Base-by-base conservation (phyloP, 1,284 basidiomycete species). In the Rhodotorula sp. region DNA sequence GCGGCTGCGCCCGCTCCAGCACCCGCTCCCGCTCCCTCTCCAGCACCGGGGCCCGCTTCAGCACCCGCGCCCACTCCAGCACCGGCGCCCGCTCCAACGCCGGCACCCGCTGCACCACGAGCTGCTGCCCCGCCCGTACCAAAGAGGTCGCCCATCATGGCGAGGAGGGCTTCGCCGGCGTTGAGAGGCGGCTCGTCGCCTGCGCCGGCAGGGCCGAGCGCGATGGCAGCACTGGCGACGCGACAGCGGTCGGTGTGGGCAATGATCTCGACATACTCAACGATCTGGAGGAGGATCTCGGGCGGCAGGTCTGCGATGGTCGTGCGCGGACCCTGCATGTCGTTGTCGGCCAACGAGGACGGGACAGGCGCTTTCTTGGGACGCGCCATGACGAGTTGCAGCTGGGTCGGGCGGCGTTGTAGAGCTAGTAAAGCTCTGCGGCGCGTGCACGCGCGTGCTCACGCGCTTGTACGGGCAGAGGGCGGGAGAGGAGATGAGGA, bases 221-320 rank as follows among this genome's bases (percentile, higher is more conserved):
- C 39, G 21, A 39, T 1, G 1, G 27, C n/a, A 10, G 32, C 59
- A 19, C 27, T 48, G 3, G 27, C 46, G 22, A n/a, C 22, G 3
- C 53, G 32, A 32, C 46, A 55, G 22, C 36, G 50, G 7, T 57
- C 39, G 13, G 5, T 22, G 15, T 19, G 1, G 13, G 29, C 15
- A 50, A 57, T 51, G 25, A 32, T 29, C n/a, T 69, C 69, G 44
- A 75, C 64, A 4, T 61, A 9, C 21, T 71, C 69, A n/a, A 74
- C 61, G 51, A 74, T 76, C n/a, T 56, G 56, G 51, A 39, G 37
- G 51, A 76, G 44, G 32, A 76, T 59, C 63, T 76, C 74, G 36
- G 65, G 63, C 22, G 74, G 74, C 17, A 76, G 67, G 41, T 60
- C 54, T 29, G 61, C 19, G 54, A 74, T 58, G 15, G 62, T 67